A percentile compares a stretch with the other conserved stretches of the same genome.
phyloP scores from a whole-genome alignment of 371 early-diverging fungal species.

The Apophysomyces sp. region DNA sequence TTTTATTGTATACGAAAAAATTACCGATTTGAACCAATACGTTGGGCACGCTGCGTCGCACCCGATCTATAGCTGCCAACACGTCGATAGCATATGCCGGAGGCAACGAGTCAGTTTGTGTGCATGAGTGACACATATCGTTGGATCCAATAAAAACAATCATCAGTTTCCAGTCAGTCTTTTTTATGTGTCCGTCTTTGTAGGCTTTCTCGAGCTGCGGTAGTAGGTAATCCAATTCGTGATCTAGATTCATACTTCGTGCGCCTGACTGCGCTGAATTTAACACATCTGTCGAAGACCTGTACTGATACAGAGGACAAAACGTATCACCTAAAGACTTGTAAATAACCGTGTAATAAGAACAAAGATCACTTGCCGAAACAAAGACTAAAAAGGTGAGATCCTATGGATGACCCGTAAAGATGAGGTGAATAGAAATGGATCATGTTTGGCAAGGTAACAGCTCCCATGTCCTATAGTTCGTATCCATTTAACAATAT shows the following conservation, averaged over 20 bases:
- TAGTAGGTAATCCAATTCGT: constrained; percentile 43
- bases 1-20: background rate
- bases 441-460: constrained; percentile 47
- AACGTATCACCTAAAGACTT: constrained; percentile 24
- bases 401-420: constrained; percentile 39
- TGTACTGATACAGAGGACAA: constrained; percentile 43
- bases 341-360: no score
- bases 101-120: constrained; percentile 26
- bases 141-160: constrained; percentile 70
- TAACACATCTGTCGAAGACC: constrained; percentile 26
- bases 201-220: constrained; percentile 26
- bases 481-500: background rate
- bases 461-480: constrained; percentile 33
- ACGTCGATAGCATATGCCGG: constrained; percentile 25
- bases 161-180: constrained; percentile 62
- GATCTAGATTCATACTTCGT: constrained; percentile 36
- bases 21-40: constrained; percentile 40
- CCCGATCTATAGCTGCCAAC: constrained; percentile 34
- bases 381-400: constrained; percentile 43
- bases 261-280: constrained; percentile 57
- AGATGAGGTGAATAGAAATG: constrained; percentile 35
- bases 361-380: constrained; percentile 27
- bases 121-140: constrained; percentile 63
- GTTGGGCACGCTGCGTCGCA: constrained; percentile 22
- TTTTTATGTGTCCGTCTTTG: constrained; percentile 27